Percentiles rank a stretch among this genome's conserved stretches.
Evolutionary conservation across 2,329 filamentous ascomycete genomes (phyloP).

Genomic region (Penicillium sp.): DNA sequence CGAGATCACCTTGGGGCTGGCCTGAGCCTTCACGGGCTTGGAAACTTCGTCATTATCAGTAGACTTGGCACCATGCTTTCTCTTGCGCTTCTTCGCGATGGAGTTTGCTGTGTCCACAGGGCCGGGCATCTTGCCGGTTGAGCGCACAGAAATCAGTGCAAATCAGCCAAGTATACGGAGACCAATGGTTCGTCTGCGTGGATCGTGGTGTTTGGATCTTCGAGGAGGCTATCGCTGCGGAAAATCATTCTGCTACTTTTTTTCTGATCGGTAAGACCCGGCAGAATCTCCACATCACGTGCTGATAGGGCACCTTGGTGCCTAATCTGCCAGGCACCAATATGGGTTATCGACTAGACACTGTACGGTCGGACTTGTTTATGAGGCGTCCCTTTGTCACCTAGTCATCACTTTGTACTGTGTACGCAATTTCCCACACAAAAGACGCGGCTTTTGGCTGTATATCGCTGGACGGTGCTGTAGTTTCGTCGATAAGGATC

Average conservation of each 20-base stretch:
- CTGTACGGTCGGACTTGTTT: neutral
- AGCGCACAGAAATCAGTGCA: constrained; percentile 8
- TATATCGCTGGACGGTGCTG: neutral
- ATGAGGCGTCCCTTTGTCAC: neutral
- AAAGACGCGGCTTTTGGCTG: constrained; percentile 1
- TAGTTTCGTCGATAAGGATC: neutral
- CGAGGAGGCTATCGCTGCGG: constrained; percentile 15
- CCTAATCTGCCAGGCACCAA: constrained; percentile 11
- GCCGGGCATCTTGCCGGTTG: constrained; percentile 28
- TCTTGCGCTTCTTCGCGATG: constrained; percentile 44
- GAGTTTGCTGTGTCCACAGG: constrained; percentile 37
- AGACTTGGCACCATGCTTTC: constrained; percentile 36
- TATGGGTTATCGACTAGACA: neutral
- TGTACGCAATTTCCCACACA: neutral
- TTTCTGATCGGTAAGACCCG: constrained; percentile 22
- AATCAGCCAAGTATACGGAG: constrained; percentile 5
- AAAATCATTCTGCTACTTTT: constrained; percentile 25
- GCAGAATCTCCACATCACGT: constrained; percentile 32
- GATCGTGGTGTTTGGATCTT: constrained; percentile 24
- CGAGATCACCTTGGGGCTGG: constrained; percentile 17
- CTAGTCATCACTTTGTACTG: neutral
- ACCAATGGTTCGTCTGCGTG: constrained; percentile 3
- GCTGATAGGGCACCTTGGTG: constrained; percentile 23
- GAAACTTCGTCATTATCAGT: constrained; percentile 25
- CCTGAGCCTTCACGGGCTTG: constrained; percentile 23